These are phyloP conservation scores for Boletus vermiculosoides DNA, from an alignment of 768 basidiomycete genomes.

Conservation along the genomic window DNA sequence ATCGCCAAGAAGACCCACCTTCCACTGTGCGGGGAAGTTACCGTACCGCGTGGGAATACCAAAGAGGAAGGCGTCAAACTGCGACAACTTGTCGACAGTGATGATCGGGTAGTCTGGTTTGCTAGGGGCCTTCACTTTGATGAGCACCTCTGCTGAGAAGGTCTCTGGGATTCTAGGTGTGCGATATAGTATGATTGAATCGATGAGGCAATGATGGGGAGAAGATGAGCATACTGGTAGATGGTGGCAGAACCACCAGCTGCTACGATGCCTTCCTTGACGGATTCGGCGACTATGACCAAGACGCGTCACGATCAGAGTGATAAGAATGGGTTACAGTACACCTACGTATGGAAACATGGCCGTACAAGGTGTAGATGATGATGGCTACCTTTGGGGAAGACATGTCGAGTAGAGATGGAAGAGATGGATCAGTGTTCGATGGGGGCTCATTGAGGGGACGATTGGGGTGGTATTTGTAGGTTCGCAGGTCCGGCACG, in stretches of 20 bases:
- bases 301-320: slow-evolving; percentile 2
- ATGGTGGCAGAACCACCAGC: slow-evolving; percentile 54
- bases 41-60: slow-evolving; percentile 49
- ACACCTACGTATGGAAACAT: slow-evolving; percentile 61
- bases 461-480: slow-evolving; percentile 1
- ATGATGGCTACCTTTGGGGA: slow-evolving; percentile 62
- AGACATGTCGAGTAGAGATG: slow-evolving; percentile 33
- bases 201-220: not conserved
- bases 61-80: slow-evolving; percentile 42
- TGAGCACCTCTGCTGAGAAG: slow-evolving; percentile 63
- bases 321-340: not conserved
- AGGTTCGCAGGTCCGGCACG: too few species aligned
- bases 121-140: slow-evolving; percentile 64
- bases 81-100: slow-evolving; percentile 7
- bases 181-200: not conserved
- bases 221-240: slow-evolving; percentile 48
- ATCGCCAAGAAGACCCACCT: slow-evolving; percentile 41
- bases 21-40: slow-evolving; percentile 53
- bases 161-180: slow-evolving; percentile 72
- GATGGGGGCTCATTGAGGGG: not conserved
- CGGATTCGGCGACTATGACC: slow-evolving; percentile 58
- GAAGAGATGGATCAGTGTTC: not conserved
- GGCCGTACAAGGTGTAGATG: slow-evolving; percentile 74
- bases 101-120: slow-evolving; percentile 56
- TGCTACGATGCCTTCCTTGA: slow-evolving; percentile 42